Base-by-base conservation (phyloP, 306 rosid species). In the Psophocarpus tetragonolobus region DNA sequence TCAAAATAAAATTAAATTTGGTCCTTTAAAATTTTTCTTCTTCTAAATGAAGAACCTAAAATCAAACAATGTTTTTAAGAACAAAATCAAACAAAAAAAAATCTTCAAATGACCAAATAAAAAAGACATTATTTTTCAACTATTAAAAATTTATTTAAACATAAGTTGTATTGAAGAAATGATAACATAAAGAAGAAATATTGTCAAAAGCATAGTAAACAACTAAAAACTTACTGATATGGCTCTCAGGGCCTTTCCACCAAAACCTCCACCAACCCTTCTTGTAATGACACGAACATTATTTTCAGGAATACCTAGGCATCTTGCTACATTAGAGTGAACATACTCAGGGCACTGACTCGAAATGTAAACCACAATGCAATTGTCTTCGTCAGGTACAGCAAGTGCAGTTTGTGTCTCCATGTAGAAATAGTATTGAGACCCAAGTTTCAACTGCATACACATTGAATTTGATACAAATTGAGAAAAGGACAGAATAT, bases 221-320 rank as follows among this genome's bases (percentile, higher is more conserved):
- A 80, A 38, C 15, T 62, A 44, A 68, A 82, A 80, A 85, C 97
- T 88, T 85, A 94, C 97, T 47, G 88, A 47, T 48, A 85, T 30
- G 8, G 98, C 50, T 69, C 64, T 88, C 8, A 74, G 0, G 65
- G 72, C 80, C 76, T 92, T 94, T 76, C 98, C 98, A 38, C 98
- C 98, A 81, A 89, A 92, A 56, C 93, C 97, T 71, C 98, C 98
- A 11, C 98, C 98, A 80, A 89, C 97, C 87, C 97, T 87, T 81
- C 97, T 89, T 5, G 98, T 92, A 84, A 94, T 87, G 33, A 92
- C 89, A 27, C 98, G 94, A 76, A 94, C 91, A 84, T 87, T 94
- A 80, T 92, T 79, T 75, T 87, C 85, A 32, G 93, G 97, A 82
- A 92, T 50, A 36, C 97, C 92, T 26, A 92, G 85, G 87, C 97